Conservation (phyloP, 1,284 basidiomycete species). For the Cystobasidium pallidum region DNA sequence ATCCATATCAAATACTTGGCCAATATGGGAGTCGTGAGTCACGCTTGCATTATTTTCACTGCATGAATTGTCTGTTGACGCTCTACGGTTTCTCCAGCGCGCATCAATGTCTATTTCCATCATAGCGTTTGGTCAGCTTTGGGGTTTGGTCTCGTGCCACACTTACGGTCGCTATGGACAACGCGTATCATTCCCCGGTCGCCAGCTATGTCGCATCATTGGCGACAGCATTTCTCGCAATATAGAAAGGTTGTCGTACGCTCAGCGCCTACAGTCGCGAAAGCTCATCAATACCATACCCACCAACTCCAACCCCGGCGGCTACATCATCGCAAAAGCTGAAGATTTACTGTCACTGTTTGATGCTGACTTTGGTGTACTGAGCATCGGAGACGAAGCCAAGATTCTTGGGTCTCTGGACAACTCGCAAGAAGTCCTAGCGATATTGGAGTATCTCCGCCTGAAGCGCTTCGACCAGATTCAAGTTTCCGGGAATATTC, state of each 20-base stretch:
- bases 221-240: slow-evolving; percentile 82
- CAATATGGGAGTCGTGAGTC: slow-evolving; percentile 61
- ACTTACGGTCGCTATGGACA: slow-evolving; percentile 66
- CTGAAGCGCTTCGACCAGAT: slow-evolving; percentile 69
- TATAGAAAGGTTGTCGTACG: slow-evolving; percentile 79
- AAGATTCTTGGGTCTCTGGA: slow-evolving; percentile 77
- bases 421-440: slow-evolving; percentile 81
- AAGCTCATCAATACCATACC: slow-evolving; percentile 81
- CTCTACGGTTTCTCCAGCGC: slow-evolving; percentile 54
- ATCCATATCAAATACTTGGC: slow-evolving; percentile 74
- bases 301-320: slow-evolving; percentile 72
- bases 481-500: slow-evolving; percentile 71
- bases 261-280: slow-evolving; percentile 73
- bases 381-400: slow-evolving; percentile 82
- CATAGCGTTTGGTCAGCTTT: slow-evolving; percentile 77
- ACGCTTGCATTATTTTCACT: slow-evolving; percentile 31
- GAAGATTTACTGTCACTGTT: slow-evolving; percentile 80
- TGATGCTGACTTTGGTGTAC: slow-evolving; percentile 80
- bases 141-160: slow-evolving; percentile 84
- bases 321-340: slow-evolving; percentile 84
- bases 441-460: slow-evolving; percentile 79
- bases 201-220: slow-evolving; percentile 64
- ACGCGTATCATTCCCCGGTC: slow-evolving; percentile 53
- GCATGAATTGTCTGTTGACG: slow-evolving; percentile 55
- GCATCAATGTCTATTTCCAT: slow-evolving; percentile 88